Evolutionary conservation across 2,329 filamentous ascomycete genomes (phyloP).

Genomic region (Fusarium sulawesiense): DNA sequence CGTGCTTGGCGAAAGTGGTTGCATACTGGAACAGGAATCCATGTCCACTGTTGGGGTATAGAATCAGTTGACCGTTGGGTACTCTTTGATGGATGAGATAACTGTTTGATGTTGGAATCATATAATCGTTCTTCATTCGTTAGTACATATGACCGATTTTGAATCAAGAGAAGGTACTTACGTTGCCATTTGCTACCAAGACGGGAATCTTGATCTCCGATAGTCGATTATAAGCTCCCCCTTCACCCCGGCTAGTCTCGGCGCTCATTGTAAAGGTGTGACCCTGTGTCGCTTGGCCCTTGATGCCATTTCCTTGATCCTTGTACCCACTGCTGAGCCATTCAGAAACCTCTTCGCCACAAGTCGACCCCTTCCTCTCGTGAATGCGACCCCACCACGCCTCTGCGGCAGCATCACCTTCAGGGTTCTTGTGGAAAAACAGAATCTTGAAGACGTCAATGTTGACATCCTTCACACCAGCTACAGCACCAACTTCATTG

Average conservation of each 20-base stretch:
- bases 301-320: background rate
- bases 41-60: slow-evolving; percentile 13
- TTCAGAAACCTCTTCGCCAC: background rate
- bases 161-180: background rate
- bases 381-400: slow-evolving; percentile 14
- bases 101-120: slow-evolving; percentile 18
- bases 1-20: background rate
- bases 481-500: background rate
- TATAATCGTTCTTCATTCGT: slow-evolving; percentile 4
- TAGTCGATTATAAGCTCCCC: background rate
- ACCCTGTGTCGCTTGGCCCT: background rate
- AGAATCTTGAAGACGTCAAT: slow-evolving; percentile 14
- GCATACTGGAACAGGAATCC: slow-evolving; percentile 21
- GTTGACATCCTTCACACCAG: background rate
- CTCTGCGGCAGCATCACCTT: slow-evolving; percentile 7
- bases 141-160: fast-evolving
- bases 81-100: slow-evolving; percentile 5
- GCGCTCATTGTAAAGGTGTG: background rate
- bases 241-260: background rate
- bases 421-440: background rate
- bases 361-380: background rate
- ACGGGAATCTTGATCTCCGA: background rate
- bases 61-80: slow-evolving; percentile 3
- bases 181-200: background rate
- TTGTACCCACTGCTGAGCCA: background rate